Conservation (phyloP, 1,284 basidiomycete species). For the Microbotryomycetes sp. region DNA sequence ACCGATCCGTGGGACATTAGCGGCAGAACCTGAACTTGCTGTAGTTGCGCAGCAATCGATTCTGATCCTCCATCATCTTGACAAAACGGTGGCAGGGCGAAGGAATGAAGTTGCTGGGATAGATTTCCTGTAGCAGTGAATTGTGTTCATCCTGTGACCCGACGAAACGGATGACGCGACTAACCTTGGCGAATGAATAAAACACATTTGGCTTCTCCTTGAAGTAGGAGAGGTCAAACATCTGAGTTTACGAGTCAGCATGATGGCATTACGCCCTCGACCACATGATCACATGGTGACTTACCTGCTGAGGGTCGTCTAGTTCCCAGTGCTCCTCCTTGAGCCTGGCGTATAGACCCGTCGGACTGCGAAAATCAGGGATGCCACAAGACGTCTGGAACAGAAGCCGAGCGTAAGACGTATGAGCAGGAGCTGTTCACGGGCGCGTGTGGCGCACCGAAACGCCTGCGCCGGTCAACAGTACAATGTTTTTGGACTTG, state of each 20-base stretch:
- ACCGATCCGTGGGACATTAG: neutral
- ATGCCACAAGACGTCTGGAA: slow-evolving; percentile 36
- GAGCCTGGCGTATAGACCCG: slow-evolving; percentile 75
- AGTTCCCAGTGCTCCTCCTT: slow-evolving; percentile 69
- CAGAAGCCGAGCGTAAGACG: neutral
- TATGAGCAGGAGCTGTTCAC: neutral
- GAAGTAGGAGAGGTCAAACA: slow-evolving; percentile 13
- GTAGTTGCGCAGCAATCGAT: slow-evolving; percentile 73
- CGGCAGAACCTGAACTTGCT: slow-evolving; percentile 50
- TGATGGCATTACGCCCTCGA: no score
- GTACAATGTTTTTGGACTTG: slow-evolving; percentile 63
- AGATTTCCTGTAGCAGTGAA: slow-evolving; percentile 58
- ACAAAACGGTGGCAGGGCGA: slow-evolving; percentile 91
- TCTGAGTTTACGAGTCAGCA: slow-evolving; percentile 5
- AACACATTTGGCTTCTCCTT: slow-evolving; percentile 50
- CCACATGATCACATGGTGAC: no score
- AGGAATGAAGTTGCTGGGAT: slow-evolving; percentile 78
- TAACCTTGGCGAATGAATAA: slow-evolving; percentile 51
- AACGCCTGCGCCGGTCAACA: slow-evolving; percentile 88
- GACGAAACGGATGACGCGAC: no score
- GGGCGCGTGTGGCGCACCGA: slow-evolving; percentile 51
- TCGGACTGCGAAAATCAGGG: slow-evolving; percentile 74
- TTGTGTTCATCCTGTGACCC: slow-evolving; percentile 2
- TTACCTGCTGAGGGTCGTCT: slow-evolving; percentile 96
- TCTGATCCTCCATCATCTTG: slow-evolving; percentile 70